These are phyloP conservation scores for Pleurotus platypus DNA, from an alignment of 768 basidiomycete species.

Conservation along the genomic window DNA sequence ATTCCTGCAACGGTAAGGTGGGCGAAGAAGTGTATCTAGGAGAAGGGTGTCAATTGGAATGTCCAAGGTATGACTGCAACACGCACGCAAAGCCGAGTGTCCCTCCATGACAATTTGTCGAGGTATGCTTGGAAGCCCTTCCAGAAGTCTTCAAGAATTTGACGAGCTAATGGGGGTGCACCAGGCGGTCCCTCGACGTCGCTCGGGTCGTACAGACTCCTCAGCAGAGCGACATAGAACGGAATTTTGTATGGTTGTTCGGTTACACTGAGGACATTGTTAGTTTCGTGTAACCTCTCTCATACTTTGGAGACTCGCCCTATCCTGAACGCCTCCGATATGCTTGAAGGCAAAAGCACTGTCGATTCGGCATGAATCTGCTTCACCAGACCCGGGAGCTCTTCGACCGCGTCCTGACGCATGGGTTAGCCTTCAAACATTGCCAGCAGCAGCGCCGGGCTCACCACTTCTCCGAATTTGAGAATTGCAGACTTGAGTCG, in stretches of 20 bases:
- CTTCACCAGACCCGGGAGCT: slow-evolving; percentile 62
- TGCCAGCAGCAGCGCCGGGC: slow-evolving; percentile 20
- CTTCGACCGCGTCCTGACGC: slow-evolving; percentile 63
- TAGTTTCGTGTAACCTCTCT: neutral
- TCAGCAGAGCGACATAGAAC: slow-evolving; percentile 79
- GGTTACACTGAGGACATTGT: slow-evolving; percentile 53
- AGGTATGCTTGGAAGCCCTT: slow-evolving; percentile 87
- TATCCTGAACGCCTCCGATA: slow-evolving; percentile 74
- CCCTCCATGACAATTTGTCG: slow-evolving; percentile 89
- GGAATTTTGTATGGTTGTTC: slow-evolving; percentile 95
- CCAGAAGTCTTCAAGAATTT: slow-evolving; percentile 85
- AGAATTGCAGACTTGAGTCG: slow-evolving; percentile 64
- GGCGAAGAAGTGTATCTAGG: slow-evolving; percentile 90
- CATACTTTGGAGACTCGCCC: slow-evolving; percentile 42
- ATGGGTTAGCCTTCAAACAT: slow-evolving; percentile 6
- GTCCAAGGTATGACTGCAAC: neutral
- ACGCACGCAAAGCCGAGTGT: slow-evolving; percentile 83
- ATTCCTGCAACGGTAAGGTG: slow-evolving; percentile 76
- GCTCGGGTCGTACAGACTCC: slow-evolving; percentile 54
- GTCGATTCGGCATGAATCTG: slow-evolving; percentile 60
- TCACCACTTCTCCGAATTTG: slow-evolving; percentile 79
- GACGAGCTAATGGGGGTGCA: slow-evolving; percentile 54
- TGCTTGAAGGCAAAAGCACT: slow-evolving; percentile 46
- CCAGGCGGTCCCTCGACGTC: slow-evolving; percentile 32
- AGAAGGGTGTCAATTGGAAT: neutral